Conservation (phyloP, 2,329 filamentous ascomycete species). For the Phialemoniopsis sp. region DNA sequence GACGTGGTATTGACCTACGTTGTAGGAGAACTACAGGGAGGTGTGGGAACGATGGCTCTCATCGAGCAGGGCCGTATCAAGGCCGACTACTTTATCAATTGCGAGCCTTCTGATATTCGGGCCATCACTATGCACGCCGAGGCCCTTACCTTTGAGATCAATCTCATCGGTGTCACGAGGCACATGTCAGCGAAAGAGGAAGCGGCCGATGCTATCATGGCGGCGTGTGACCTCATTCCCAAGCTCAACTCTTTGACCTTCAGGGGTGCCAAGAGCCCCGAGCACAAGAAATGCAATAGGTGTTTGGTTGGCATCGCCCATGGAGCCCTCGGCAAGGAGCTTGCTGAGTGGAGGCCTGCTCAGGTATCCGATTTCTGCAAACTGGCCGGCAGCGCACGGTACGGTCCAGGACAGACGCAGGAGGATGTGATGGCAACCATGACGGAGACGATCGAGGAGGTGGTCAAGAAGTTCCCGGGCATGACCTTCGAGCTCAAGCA, state of each 20-base stretch:
- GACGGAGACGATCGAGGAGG: constrained; percentile 8
- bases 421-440: constrained; percentile 16
- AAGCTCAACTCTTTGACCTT: constrained; percentile 14
- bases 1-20: constrained; percentile 17
- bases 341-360: constrained; percentile 17
- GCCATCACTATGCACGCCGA: constrained; percentile 21
- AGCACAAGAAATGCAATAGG: constrained; percentile 17
- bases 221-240: constrained; percentile 16
- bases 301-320: constrained; percentile 18
- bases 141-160: constrained; percentile 16
- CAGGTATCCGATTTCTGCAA: constrained; percentile 18
- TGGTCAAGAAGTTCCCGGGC: constrained; percentile 10
- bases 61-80: constrained; percentile 15
- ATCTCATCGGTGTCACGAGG: constrained; percentile 14
- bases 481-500: constrained; percentile 16
- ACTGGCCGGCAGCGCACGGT: constrained; percentile 16
- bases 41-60: constrained; percentile 16
- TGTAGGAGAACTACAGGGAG: constrained; percentile 20
- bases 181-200: constrained; percentile 21
- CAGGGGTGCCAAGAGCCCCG: constrained; percentile 11
- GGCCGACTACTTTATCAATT: constrained; percentile 19
- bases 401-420: constrained; percentile 18
- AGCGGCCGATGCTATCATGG: constrained; percentile 16
- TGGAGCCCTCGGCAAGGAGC: constrained; percentile 15
- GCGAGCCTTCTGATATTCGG: constrained; percentile 18